phyloP scores from a whole-genome alignment of 2,329 filamentous ascomycete genomes.

The Ascochyta clinopodiicola region DNA sequence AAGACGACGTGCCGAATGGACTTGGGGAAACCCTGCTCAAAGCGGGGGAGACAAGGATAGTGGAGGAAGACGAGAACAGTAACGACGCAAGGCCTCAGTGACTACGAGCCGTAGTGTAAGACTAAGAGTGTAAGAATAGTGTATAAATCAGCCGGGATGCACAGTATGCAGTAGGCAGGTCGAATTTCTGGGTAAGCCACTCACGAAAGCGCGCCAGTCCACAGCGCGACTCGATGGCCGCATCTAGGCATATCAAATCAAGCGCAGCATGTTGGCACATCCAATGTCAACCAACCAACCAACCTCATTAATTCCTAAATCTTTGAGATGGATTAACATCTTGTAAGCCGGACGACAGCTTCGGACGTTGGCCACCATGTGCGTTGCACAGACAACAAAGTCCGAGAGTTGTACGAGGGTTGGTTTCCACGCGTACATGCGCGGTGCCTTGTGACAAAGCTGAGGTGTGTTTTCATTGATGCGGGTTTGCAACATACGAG shows the following conservation, averaged over 20 bases:
- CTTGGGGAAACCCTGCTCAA: slow-evolving; percentile 43
- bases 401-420: background rate
- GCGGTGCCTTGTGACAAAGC: background rate
- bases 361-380: background rate
- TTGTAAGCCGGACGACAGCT: background rate
- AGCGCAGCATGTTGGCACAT: slow-evolving; percentile 3
- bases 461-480: background rate
- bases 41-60: slow-evolving; percentile 53
- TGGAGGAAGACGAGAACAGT: slow-evolving; percentile 21
- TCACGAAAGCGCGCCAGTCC: background rate
- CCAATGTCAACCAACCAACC: background rate
- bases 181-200: background rate
- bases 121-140: slow-evolving; percentile 25
- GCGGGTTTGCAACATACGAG: background rate
- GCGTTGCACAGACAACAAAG: background rate
- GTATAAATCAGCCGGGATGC: slow-evolving; percentile 21
- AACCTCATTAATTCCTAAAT: background rate
- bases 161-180: background rate
- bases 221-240: background rate
- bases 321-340: background rate
- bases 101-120: slow-evolving; percentile 30
- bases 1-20: slow-evolving; percentile 32
- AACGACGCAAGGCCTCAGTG: slow-evolving; percentile 20
- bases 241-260: slow-evolving; percentile 8
- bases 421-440: background rate